Evolutionary conservation across 2,329 filamentous ascomycete species (phyloP), one percentile per base, ranked within the genome.

Genomic region (Alternaria infectoria): DNA sequence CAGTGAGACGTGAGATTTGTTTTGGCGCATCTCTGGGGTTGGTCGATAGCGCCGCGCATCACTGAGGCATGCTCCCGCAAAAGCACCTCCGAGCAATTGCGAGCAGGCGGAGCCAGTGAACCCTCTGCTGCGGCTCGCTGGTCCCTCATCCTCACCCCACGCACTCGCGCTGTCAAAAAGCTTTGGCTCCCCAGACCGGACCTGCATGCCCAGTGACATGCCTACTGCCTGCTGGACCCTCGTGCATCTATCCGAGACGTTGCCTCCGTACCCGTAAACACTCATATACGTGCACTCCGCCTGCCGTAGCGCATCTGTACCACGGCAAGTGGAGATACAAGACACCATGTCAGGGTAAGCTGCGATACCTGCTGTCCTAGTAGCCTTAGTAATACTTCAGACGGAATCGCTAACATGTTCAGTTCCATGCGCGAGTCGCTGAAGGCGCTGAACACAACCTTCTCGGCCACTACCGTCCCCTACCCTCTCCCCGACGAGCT

Each of bases 401-500:
- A 69, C 66, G 30, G n/a, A 21, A 40, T 40, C n/a, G 45, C 43
- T 54, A 13, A 62, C 67, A 85, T 82, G 61, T 23, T 23, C 68
- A 85, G 83, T 61, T 81, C 82, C 26, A 81, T 86, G 69, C 84
- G 81, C 74, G 84, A 85, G 69, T 80, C 81, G 62, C 77, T 84
- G 68, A 83, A 81, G 72, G 80, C 80, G 21, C 77, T 86, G 49
- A 83, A 81, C 55, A 70, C 71, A 57, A 77, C 81, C 63, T 83
- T 86, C 67, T 74, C 81, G 46, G 75, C 77, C 19, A 69, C 81
- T 57, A 77, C 80, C 17, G 72, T 79, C 30, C 76, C 81, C 11
- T 79, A 79, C 19, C 91, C 91, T 9, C 86, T 94, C 1, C 90
- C 92, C 50, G 85, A 90, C 68, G 87, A 90, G 61, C 82, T 93